phyloP scores from a whole-genome alignment of 176 grass and related monocot species.

The Oryza meyeriana region DNA sequence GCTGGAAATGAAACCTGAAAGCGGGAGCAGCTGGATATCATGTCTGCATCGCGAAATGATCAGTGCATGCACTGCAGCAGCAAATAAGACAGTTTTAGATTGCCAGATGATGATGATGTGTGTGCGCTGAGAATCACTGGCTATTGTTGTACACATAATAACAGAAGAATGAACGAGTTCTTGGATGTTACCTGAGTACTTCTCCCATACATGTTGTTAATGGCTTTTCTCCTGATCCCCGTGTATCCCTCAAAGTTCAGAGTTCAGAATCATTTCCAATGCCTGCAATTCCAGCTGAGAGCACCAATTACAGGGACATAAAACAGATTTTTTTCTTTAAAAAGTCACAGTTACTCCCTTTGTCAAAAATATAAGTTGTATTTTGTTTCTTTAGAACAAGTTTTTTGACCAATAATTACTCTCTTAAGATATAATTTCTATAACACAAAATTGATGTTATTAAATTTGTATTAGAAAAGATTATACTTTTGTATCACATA shows the following conservation, averaged over 20 bases:
- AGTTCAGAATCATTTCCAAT: neutral
- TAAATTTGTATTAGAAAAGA: too few species aligned
- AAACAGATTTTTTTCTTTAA: neutral
- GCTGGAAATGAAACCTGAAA: neutral
- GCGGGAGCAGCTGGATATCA: neutral
- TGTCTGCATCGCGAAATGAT: neutral
- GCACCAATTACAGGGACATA: neutral
- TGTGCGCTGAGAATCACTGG: conserved; percentile 19
- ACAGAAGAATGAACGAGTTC: neutral
- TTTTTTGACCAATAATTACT: too few species aligned
- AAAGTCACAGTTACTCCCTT: too few species aligned
- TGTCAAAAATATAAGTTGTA: too few species aligned
- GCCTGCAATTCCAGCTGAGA: neutral
- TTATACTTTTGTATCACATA: too few species aligned
- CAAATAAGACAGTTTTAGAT: conserved; percentile 26
- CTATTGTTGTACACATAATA: conserved; percentile 16
- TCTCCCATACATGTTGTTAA: neutral
- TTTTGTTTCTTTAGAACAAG: too few species aligned
- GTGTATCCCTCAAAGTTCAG: neutral
- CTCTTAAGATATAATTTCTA: too few species aligned
- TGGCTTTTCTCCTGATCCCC: neutral
- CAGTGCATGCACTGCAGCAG: neutral
- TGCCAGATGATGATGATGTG: conserved; percentile 28
- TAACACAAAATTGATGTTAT: too few species aligned
- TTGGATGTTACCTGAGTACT: neutral